Evolutionary conservation across 1,139 yeast genomes (phyloP), one percentile per base, ranked within the genome.

Genomic region (Lodderomyces margitis): DNA sequence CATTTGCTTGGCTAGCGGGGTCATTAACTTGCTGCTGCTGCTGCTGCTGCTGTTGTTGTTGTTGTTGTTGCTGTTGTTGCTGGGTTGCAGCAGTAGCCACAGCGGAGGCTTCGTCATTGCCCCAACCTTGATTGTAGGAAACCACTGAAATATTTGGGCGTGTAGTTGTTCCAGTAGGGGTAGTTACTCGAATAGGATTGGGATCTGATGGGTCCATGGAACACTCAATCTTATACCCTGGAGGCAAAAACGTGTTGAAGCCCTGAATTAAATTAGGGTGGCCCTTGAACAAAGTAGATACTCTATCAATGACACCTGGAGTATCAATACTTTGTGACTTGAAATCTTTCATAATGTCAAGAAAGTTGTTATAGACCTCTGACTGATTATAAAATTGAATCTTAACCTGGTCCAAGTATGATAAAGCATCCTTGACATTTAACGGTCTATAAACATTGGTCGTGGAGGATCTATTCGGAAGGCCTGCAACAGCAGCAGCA

Each of bases 261-360:
- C 99, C 98, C 65, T 92, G 98, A 49, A 92, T 91, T 56, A 92
- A 73, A 54, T 81, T 80, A 2, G 96, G 96, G 61, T 89, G 96
- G 4, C 98, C 98, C 48, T 89, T 78, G 61, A 92, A 92, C 45
- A 92, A 69, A 1, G 86, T 79, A 0, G 97, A 88, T 0, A 92
- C 98, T 44, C 98, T 75, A 58, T 89, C 96, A 59, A 92, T 92
- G 28, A 92, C 99, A 16, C 98, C 99, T 0, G 98, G 98, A 1
- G 99, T 92, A 62, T 94, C 98, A 56, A 92, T 91, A 51, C 87
- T 80, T 66, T 91, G 97, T 38, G 95, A 85, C 68, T 94, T 92
- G 70, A 94, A 94, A 59, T 94, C 98, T 66, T 92, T 92, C 99
- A 92, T 92, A 49, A 92, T 92, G 61, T 94, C 99, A 57, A 92